phyloP scores from a whole-genome alignment of 2,329 filamentous ascomycete species.

The Monosporascus sp. region DNA sequence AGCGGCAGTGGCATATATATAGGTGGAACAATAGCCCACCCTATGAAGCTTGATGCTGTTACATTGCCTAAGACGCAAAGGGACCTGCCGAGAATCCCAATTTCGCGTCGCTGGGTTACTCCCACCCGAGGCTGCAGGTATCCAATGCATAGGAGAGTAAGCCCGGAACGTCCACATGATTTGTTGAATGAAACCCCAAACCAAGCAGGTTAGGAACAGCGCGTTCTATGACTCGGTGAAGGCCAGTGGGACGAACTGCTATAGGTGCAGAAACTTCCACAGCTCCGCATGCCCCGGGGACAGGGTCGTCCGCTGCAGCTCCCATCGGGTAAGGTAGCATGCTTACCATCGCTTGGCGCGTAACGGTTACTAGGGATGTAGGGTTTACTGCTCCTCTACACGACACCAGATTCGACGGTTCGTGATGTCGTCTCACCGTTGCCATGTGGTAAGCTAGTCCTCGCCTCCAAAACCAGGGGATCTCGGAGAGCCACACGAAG shows the following conservation, averaged over 20 bases:
- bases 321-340: neutral
- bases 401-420: neutral
- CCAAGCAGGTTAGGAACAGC: neutral
- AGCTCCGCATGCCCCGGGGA: constrained; percentile 6
- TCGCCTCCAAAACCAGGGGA: neutral
- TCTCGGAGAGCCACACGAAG: neutral
- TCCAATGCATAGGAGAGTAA: too few species aligned
- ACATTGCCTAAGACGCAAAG: neutral
- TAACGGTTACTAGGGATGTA: neutral
- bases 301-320: constrained; percentile 3
- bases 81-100: neutral
- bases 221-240: neutral
- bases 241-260: constrained; percentile 3
- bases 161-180: constrained; percentile 3
- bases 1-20: neutral
- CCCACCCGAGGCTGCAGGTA: neutral
- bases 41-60: neutral
- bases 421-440: neutral
- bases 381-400: too few species aligned
- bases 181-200: constrained; percentile 4
- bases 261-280: constrained; percentile 15
- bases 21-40: neutral
- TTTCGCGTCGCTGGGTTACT: neutral
- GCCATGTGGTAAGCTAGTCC: neutral
- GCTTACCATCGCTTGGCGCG: neutral